Conservation (phyloP, 441 rosid species). For the Arabidopsis hybrid region DNA sequence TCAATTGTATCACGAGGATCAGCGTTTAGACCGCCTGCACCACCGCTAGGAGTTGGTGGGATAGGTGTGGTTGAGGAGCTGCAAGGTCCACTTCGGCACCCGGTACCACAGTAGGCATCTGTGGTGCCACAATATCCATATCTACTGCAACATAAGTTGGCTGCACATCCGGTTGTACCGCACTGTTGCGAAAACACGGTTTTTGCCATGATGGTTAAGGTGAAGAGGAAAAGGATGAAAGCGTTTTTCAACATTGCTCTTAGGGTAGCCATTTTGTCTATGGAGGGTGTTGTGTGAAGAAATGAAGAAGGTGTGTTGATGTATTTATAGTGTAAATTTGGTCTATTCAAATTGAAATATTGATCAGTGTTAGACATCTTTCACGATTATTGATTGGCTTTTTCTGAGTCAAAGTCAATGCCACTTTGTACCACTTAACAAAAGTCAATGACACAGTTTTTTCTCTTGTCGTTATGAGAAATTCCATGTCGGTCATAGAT, state of each 20-base stretch:
- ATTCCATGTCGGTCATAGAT: slow-evolving; percentile 29
- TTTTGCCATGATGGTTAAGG: slow-evolving; percentile 24
- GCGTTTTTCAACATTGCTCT: slow-evolving; percentile 10
- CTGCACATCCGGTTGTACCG: slow-evolving; percentile 33
- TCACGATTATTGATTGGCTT: slow-evolving; percentile 21
- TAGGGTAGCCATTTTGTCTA: slow-evolving; percentile 25
- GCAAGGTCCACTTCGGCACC: slow-evolving; percentile 65
- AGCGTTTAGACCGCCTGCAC: slow-evolving; percentile 35
- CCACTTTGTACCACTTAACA: slow-evolving; percentile 15
- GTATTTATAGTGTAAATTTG: slow-evolving; percentile 33
- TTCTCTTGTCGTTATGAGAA: slow-evolving; percentile 18
- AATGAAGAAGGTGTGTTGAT: slow-evolving; percentile 16
- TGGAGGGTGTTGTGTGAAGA: background rate
- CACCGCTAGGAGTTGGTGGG: slow-evolving; percentile 37
- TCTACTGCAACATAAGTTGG: slow-evolving; percentile 43
- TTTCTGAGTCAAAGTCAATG: slow-evolving; percentile 28
- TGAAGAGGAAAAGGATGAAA: slow-evolving; percentile 31
- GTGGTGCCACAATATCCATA: slow-evolving; percentile 45
- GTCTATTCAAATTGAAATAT: slow-evolving; percentile 9
- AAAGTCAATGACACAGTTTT: slow-evolving; percentile 14
- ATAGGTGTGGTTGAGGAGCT: slow-evolving; percentile 39
- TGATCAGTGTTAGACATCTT: slow-evolving; percentile 16
- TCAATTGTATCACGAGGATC: slow-evolving; percentile 51
- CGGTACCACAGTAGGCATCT: slow-evolving; percentile 46
- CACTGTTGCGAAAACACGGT: slow-evolving; percentile 40